phyloP scores from a whole-genome alignment of 2,329 filamentous ascomycete species.

The Phyllosticta citribraziliensis region DNA sequence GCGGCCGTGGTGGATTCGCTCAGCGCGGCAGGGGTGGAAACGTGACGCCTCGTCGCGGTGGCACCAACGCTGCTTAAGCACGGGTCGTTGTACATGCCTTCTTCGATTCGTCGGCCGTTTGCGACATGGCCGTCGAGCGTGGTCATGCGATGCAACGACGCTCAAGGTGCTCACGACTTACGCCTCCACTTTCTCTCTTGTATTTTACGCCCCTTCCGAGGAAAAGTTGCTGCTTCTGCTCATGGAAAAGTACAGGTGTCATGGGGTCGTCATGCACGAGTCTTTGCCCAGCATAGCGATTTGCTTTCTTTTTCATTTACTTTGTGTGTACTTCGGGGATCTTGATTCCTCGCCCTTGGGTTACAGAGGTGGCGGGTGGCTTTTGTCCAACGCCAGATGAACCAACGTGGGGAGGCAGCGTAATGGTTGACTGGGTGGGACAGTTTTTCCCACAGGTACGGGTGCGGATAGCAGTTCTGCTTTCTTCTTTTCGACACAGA shows the following conservation, averaged over 20 bases:
- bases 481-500: not conserved
- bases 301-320: constrained; percentile 9
- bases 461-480: not conserved
- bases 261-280: constrained; percentile 2
- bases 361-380: not conserved
- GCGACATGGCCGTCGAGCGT: not conserved
- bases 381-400: not conserved
- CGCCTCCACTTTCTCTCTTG: constrained; percentile 11
- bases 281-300: constrained; percentile 12
- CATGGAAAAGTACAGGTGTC: constrained; percentile 11
- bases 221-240: constrained; percentile 12
- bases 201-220: constrained; percentile 10
- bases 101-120: constrained; percentile 5
- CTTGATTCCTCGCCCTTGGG: constrained; percentile 3
- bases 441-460: not conserved
- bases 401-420: constrained; percentile 1
- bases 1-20: constrained; percentile 58
- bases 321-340: constrained; percentile 4
- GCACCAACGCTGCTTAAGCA: constrained; percentile 24
- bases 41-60: constrained; percentile 45
- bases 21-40: constrained; percentile 28
- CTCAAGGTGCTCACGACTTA: constrained; percentile 10
- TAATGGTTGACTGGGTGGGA: constrained; percentile 3
- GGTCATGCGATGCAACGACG: constrained; percentile 1
- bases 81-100: not conserved